Percentiles rank a stretch among this genome's conserved stretches.
Conservation (phyloP, 2,329 filamentous ascomycete genomes). For the Aspergillus ruber region DNA sequence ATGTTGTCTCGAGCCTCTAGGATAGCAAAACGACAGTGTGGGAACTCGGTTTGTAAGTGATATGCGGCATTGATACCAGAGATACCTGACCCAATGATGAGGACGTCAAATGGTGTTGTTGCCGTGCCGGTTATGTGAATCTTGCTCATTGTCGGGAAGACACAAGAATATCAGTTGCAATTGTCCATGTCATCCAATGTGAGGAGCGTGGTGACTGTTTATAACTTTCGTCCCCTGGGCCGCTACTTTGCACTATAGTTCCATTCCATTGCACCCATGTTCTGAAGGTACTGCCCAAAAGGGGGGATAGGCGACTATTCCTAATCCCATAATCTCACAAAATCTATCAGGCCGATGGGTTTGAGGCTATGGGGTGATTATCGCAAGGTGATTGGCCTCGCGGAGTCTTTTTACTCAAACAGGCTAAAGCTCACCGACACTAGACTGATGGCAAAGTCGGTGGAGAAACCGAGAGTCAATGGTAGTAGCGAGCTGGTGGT, state of each 20-base stretch:
- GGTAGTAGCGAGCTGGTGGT: background rate
- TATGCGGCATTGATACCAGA: constrained; percentile 48
- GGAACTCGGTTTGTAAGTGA: constrained; percentile 34
- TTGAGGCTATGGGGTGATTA: background rate
- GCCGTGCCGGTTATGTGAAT: background rate
- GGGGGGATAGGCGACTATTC: too few relatives aligned
- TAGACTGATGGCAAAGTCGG: background rate
- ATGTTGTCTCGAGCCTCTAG: constrained; percentile 44
- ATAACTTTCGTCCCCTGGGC: background rate
- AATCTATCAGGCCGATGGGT: background rate
- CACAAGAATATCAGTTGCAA: background rate
- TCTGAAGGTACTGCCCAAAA: too few relatives aligned
- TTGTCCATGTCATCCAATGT: background rate
- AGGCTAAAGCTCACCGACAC: background rate
- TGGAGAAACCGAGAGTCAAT: background rate
- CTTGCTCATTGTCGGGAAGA: background rate
- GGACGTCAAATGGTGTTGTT: constrained; percentile 6
- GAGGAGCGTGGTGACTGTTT: background rate
- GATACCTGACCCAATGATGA: constrained; percentile 46
- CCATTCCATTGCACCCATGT: too few relatives aligned
- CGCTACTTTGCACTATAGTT: background rate
- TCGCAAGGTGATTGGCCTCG: background rate
- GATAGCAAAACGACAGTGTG: constrained; percentile 39
- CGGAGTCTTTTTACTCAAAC: constrained; percentile 1
- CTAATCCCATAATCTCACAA: background rate